Evolutionary conservation across 306 rosid species (phyloP), one percentile per base, ranked within the genome.

Genomic region (Prunus padus): DNA sequence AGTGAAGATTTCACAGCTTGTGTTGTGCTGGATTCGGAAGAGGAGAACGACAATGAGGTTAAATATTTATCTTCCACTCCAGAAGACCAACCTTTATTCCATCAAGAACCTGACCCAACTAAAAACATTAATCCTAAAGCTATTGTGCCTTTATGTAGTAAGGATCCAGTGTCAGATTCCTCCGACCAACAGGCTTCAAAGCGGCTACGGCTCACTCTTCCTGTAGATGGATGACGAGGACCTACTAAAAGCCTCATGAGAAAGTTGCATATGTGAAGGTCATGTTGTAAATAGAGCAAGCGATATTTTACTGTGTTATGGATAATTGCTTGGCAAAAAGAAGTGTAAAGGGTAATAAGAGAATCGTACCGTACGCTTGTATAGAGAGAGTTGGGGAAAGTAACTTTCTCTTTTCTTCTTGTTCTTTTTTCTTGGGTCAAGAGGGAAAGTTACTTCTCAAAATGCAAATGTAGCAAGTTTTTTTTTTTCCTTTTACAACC

Each of bases 21-120:
- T 69, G 80, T 85, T 78, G 91, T 89, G 59, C 79, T 74, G 66
- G 88, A 89, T 80, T 89, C 94, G 46, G 87, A 82, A 65, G 93
- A 81, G 37, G 76, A 28, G 20, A 77, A 85, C 15, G 76, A 51
- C 65, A 76, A 68, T 47, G 72, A 62, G 47, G 64, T 67, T 37
- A 60, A 44, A 23, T 56, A 60, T 3, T 33, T 76, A 65, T 40
- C 45, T 74, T 67, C 81, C 74, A 33, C 80, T 55, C 54, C 45
- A 52, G 44, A 44, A 72, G 67, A 67, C 80, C 22, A 74, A 45
- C 59, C 51, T 63, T 25, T 64, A 25, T 40, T 50, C 69, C 40
- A 54, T 61, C 76, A 59, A 66, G 69, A 16, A 68, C 37, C 31
- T 16, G 83, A 66, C 71, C 63, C 76, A 71, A 25, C 49, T 71